Base-by-base conservation (phyloP, 1,139 yeast genomes). In the Candida smagusa region DNA sequence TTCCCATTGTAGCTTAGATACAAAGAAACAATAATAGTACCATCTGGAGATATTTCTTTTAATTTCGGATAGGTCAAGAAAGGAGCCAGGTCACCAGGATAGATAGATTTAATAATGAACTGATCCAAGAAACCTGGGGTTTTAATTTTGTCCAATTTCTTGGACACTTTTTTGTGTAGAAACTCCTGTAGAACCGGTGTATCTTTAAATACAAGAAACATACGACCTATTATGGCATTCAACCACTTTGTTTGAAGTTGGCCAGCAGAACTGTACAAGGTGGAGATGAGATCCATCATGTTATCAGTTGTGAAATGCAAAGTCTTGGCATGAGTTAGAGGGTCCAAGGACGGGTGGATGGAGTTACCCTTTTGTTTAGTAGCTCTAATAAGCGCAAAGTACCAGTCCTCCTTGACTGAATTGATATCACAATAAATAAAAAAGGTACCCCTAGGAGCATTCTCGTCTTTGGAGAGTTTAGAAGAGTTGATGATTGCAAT, bases 401-500 rank as follows among this genome's bases (percentile, higher is more conserved):
- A 90, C 86, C 96, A 83, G 55, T 89, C 96, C 58, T 90, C 98
- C 54, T 92, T 90, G 33, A 84, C 90, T 36, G 74, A 74, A 46
- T 88, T 86, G 35, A 78, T 72, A 51, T 87, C 95, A 36, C 84
- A 77, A 56, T 88, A 87, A 2, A 90, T 61, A 59, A 74, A 92
- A 50, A 84, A 83, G 2, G 88, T 75, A 11, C 73, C 72, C 35
- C 73, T 69, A 16, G 77, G 76, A 0, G 86, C 49, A 2, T 7
- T 12, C 2, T 31, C 31, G n/a, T 12, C 12, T n/a, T 32, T 16
- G 9, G 25, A 30, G 12, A 42, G 22, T 23, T 41, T 44, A 9
- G 45, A 26, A 4, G 42, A 27, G 42, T 63, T 80, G 42, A 83
- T 58, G 9, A 92, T 65, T 39, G 92, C 84, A 33, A 92, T 81